Percentiles rank a stretch among this genome's conserved stretches.
phyloP scores from a whole-genome alignment of 371 early-diverging fungal genomes.

The Choanephora cucurbitarum region DNA sequence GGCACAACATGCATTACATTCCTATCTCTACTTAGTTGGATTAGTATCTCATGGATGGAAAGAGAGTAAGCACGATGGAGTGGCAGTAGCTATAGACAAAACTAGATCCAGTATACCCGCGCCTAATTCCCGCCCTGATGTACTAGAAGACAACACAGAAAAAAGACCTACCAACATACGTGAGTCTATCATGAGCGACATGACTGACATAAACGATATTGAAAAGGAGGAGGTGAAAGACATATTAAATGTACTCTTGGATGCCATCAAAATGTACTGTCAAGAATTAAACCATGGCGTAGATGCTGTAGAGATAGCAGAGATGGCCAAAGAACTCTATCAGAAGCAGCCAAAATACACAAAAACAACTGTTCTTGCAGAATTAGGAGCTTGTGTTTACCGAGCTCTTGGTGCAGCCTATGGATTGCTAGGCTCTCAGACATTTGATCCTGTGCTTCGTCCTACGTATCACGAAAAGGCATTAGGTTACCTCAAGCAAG shows the following conservation, averaged over 20 bases:
- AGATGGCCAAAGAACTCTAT: slow-evolving; percentile 38
- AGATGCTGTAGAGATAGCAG: slow-evolving; percentile 55
- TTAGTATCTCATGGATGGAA: slow-evolving; percentile 37
- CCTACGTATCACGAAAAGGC: slow-evolving; percentile 68
- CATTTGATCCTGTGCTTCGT: slow-evolving; percentile 68
- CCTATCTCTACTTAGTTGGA: slow-evolving; percentile 64
- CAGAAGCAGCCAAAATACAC: slow-evolving; percentile 18
- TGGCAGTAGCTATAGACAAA: slow-evolving; percentile 32
- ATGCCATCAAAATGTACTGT: slow-evolving; percentile 51
- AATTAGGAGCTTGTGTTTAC: slow-evolving; percentile 44
- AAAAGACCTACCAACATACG: not conserved
- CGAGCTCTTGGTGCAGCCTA: slow-evolving; percentile 64
- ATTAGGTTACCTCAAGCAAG: slow-evolving; percentile 56
- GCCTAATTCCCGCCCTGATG: slow-evolving; percentile 13
- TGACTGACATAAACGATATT: slow-evolving; percentile 28
- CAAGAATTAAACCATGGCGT: slow-evolving; percentile 45
- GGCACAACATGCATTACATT: slow-evolving; percentile 65
- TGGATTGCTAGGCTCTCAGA: slow-evolving; percentile 64
- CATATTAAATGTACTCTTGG: slow-evolving; percentile 46
- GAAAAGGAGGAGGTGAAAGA: slow-evolving; percentile 37
- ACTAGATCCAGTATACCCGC: slow-evolving; percentile 27
- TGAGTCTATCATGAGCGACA: slow-evolving; percentile 7
- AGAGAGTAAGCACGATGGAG: slow-evolving; percentile 30
- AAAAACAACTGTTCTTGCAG: not conserved
- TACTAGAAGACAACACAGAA: slow-evolving; percentile 8